Base-by-base conservation (phyloP, 1,139 yeast genomes). In the Wickerhamomyces sp. region DNA sequence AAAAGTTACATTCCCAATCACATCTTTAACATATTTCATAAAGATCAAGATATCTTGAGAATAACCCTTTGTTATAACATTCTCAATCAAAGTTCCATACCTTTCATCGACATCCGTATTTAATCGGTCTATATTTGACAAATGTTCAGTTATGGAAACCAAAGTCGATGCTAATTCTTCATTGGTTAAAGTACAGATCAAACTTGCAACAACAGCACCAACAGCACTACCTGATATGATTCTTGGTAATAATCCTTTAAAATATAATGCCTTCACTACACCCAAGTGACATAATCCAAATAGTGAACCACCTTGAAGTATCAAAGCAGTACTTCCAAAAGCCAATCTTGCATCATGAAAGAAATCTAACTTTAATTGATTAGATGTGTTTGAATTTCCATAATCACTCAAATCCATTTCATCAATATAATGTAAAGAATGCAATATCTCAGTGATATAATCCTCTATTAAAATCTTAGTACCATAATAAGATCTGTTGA, bases 271-370 rank as follows among this genome's bases (percentile, higher is more conserved):
- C 53, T 85, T 85, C 8, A 91, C 87, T 1, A 91, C 96, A 1
- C 99, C 99, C 41, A 93, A 64, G 63, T 93, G 99, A 59, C 96
- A 90, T 50, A 93, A 70, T 0, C 98, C 98, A 67, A 91, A 93
- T 29, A 93, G 68, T 0, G 97, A 86, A 1, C 98, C 98, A 30
- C 99, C 98, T 64, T 93, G 97, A 31, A 93, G 69, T 34, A 93
- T 78, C 49, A 93, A 71, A 0, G 97, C 97, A 0, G 97, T 89
- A 44, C 89, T 79, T 0, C 99, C 99, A 63, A 86, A 79, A 0
- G 95, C 84, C 60, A 90, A 93, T 57, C 93, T 76, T 3, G 95
- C 88, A 61, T 93, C 95, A 60, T 87, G 95, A 64, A 89, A 91
- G 60, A 90, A 89, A 55, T 90, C 89, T 41, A 88, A 71, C 48